These are phyloP conservation scores for Scedosporium dehoogii DNA, from an alignment of 2,329 filamentous ascomycete genomes.

Conservation along the genomic window DNA sequence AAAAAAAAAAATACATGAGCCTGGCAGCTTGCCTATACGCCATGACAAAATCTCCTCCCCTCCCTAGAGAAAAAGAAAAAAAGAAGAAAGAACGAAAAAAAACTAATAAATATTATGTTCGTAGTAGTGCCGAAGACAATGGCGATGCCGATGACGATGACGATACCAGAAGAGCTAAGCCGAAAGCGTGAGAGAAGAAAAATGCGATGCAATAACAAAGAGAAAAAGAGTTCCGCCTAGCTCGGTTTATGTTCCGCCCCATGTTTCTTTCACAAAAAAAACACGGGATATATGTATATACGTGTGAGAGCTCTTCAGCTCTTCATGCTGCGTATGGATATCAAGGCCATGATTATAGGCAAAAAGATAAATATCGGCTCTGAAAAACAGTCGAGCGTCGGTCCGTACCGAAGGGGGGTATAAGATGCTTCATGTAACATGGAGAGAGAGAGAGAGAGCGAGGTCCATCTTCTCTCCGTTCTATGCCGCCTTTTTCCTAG, in stretches of 20 bases:
- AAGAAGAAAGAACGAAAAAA: neutral
- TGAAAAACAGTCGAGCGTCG: neutral
- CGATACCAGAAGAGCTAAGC: neutral
- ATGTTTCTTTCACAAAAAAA: too few species aligned
- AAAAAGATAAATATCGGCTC: conserved; percentile 2
- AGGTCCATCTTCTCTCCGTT: neutral
- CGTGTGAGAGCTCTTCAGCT: neutral
- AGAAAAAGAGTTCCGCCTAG: too few species aligned
- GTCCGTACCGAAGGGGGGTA: neutral
- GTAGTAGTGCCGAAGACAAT: neutral
- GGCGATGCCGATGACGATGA: neutral
- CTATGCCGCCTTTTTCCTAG: neutral
- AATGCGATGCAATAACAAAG: too few species aligned
- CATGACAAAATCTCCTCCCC: neutral
- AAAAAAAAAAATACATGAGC: neutral
- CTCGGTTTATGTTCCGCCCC: too few species aligned
- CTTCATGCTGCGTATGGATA: conserved; percentile 9
- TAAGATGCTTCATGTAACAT: neutral
- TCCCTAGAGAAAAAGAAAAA: neutral
- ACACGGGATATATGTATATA: neutral
- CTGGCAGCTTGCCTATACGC: neutral
- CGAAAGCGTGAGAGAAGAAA: neutral
- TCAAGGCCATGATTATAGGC: conserved; percentile 5
- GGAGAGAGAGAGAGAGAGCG: neutral
- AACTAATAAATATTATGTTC: neutral